Percentiles rank a stretch among this genome's conserved stretches.
phyloP scores from a whole-genome alignment of 768 basidiomycete species.

The Amanita molliuscula region DNA sequence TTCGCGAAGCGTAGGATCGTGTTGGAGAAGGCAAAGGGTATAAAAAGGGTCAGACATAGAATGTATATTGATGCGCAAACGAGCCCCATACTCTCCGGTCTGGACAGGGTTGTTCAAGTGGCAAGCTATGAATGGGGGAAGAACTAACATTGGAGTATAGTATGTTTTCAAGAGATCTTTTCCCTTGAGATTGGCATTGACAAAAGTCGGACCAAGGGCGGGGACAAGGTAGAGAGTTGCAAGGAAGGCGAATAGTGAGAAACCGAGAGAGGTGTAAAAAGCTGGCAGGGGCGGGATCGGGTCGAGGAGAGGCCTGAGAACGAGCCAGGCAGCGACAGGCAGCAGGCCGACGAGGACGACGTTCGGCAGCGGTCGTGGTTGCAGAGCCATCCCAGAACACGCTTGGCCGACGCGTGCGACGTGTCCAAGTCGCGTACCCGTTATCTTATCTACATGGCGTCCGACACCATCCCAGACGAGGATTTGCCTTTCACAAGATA shows the following conservation, averaged over 20 bases:
- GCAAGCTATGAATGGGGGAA: not conserved
- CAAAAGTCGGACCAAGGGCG: slow-evolving; percentile 70
- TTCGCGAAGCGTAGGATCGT: slow-evolving; percentile 39
- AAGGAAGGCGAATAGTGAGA: slow-evolving; percentile 76
- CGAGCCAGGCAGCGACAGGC: slow-evolving; percentile 65
- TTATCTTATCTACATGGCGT: slow-evolving; percentile 9
- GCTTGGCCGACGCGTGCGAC: not conserved
- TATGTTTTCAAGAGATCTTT: slow-evolving; percentile 82
- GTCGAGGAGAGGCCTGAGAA: slow-evolving; percentile 60
- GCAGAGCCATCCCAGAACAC: slow-evolving; percentile 4
- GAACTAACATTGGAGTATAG: slow-evolving; percentile 54
- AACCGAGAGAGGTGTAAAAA: slow-evolving; percentile 71
- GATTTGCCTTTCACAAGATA: slow-evolving; percentile 58
- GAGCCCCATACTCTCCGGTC: slow-evolving; percentile 91
- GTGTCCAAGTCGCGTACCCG: not conserved
- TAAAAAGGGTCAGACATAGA: slow-evolving; percentile 79
- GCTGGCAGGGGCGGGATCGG: slow-evolving; percentile 62
- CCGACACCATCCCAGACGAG: slow-evolving; percentile 43
- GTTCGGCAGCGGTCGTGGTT: slow-evolving; percentile 35
- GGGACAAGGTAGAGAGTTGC: slow-evolving; percentile 73
- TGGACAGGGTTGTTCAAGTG: slow-evolving; percentile 20
- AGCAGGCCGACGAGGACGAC: slow-evolving; percentile 47
- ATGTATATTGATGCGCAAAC: slow-evolving; percentile 88
- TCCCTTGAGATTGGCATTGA: slow-evolving; percentile 76
- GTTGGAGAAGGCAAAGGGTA: slow-evolving; percentile 89